Evolutionary conservation across 2,329 filamentous ascomycete species (phyloP), one percentile per base, ranked within the genome.

Genomic region (Nectriaceae sp.): DNA sequence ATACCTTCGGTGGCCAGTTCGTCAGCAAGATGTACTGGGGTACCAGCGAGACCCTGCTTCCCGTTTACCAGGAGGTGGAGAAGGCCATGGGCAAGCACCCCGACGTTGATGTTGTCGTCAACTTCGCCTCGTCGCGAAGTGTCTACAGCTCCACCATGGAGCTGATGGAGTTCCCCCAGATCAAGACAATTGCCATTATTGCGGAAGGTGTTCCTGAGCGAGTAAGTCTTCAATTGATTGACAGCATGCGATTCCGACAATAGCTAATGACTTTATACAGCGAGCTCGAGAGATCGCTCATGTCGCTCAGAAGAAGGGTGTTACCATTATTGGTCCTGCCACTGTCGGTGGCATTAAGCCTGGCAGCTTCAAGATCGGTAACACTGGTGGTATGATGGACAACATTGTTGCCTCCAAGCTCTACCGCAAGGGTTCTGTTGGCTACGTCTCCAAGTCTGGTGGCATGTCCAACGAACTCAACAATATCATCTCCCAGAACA

Each of bases 21-120:
- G 94, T 99, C 72, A 97, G 91, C 87, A 99, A 99, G 87, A 97
- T 99, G 94, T 99, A 99, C 89, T 99, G 94, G 94, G 94, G 94
- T 69, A 99, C 94, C 70, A 97, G 91, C 79, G 94, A 99, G 83
- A 99, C 94, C 56, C 87, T 99, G 60, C 85, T 99, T 64, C 94
- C 94, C 56, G 94, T 99, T 72, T 99, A 99, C 84, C 93, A 99
- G 79, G 84, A 90, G 68, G 88, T 92, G 42, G 79, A 84, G 63
- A 96, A 97, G 82, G 94, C 94, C 64, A 86, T 97, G 70, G 84
- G 84, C 74, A 99, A 99, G 87, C 94, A 99, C 83, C 85, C 82
- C 55, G 94, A 99, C 63, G 94, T 97, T 57, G 94, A 99, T 72
- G 92, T 91, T 49, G 89, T 99, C 55, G 94, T 99, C 81, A 99